Base-by-base conservation (phyloP, 2,329 filamentous ascomycete species). In the Tetracladium maxilliforme region DNA sequence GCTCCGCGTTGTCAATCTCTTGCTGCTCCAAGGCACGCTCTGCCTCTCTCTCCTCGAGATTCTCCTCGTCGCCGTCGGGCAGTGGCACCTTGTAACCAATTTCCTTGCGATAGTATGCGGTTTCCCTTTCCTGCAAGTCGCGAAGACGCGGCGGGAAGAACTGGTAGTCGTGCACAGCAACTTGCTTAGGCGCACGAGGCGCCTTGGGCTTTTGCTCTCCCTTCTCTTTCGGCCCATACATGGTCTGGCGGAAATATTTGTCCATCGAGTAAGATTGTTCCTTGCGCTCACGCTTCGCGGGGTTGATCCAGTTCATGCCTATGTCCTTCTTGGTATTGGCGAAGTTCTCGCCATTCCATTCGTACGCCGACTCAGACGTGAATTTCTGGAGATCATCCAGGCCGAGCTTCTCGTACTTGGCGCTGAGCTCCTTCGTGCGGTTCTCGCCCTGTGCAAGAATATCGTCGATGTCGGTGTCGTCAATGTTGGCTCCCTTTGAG, bases 331-430 rank as follows among this genome's bases (percentile, higher is more conserved):
- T 92, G 45, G 76, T 70, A 30, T 79, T 81, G 26, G 84, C 81
- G 48, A 98, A 98, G 42, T 87, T 87, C 53, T 95, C 77, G 23
- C 90, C 90, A 35, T 98, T 98, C 92, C 92, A 98, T 46, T 95
- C 90, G 42, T 98, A 98, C 1, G 92, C 86, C 27, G 83, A 93
- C 42, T 98, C 90, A 0, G 87, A 94, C 2, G 79, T 90, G 51
- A 98, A 98, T 45, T 95, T 95, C 47, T 98, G 90, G 21, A 98
- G 56, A 38, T 98, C 90, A 47, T 98, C 90, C 16, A 98, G 79
- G 35, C 92, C 90, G 20, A 98, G 72, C 47, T 93, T 92, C 49
- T 95, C 90, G 42, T 95, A 98, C 51, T 84, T 87, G 37, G 81
- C 77, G 45, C 84, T 95, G 21, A 98, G 66, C 48, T 90, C 65